These are phyloP conservation scores for Clarkia xantiana DNA, from an alignment of 345 rosid species.

Conservation along the genomic window DNA sequence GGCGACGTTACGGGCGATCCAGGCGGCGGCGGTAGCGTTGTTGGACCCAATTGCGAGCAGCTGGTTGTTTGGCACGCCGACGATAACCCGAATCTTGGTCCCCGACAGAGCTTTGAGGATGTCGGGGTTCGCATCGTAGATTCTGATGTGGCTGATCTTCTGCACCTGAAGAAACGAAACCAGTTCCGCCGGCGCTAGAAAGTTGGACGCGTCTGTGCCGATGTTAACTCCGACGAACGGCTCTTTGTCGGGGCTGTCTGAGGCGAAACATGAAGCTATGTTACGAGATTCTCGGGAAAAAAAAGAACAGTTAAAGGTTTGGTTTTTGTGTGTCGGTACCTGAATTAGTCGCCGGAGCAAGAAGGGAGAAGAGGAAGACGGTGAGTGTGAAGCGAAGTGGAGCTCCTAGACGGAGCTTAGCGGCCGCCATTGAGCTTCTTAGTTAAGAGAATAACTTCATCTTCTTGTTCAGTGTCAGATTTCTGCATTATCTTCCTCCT, in stretches of 20 bases:
- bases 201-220: slow-evolving; percentile 59
- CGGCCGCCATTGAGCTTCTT: slow-evolving; percentile 36
- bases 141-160: slow-evolving; percentile 58
- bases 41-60: slow-evolving; percentile 88
- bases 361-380: slow-evolving; percentile 18
- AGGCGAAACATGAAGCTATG: background rate
- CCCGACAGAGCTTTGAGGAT: slow-evolving; percentile 62
- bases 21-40: slow-evolving; percentile 71
- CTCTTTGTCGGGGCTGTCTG: slow-evolving; percentile 36
- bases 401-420: slow-evolving; percentile 18
- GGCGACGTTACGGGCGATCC: slow-evolving; percentile 70
- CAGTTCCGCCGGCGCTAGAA: slow-evolving; percentile 32
- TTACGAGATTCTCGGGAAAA: background rate
- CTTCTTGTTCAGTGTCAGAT: slow-evolving; percentile 33
- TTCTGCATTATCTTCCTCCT: slow-evolving; percentile 58
- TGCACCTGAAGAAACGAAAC: slow-evolving; percentile 58
- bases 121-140: slow-evolving; percentile 75
- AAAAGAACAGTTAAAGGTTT: too few relatives aligned
- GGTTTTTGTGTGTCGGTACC: background rate
- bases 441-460: slow-evolving; percentile 10
- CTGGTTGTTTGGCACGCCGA: slow-evolving; percentile 90
- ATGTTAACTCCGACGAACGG: slow-evolving; percentile 75
- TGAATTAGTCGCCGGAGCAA: slow-evolving; percentile 4
- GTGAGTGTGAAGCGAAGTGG: slow-evolving; percentile 7
- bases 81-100: slow-evolving; percentile 78